Conservation (phyloP, 352 stramenopile species). For the Discostella stelligera region DNA sequence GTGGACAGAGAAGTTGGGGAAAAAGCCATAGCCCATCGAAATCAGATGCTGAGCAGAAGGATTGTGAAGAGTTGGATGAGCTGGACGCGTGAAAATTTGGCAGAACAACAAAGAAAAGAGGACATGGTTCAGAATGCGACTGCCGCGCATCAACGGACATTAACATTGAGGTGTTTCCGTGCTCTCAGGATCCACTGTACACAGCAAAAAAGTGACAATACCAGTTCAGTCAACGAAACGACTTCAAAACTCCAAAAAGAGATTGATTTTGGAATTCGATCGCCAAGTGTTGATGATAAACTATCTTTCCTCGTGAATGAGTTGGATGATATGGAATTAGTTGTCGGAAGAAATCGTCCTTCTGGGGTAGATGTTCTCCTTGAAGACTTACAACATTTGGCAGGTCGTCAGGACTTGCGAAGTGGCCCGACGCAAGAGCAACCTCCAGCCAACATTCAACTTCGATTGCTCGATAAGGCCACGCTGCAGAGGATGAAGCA, state of each 20-base stretch:
- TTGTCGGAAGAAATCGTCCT: slow-evolving; percentile 1
- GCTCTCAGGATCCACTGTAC: not conserved
- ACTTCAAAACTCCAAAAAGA: not conserved
- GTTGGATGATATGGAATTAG: slow-evolving; percentile 11
- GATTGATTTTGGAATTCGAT: not conserved
- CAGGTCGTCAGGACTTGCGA: not conserved
- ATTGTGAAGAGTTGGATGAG: not conserved
- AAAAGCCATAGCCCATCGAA: slow-evolving; percentile 5
- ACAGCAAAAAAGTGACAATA: not conserved
- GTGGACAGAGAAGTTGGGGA: not conserved
- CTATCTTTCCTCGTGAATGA: slow-evolving; percentile 1
- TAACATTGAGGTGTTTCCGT: slow-evolving; percentile 4
- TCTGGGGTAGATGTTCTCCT: slow-evolving; percentile 6
- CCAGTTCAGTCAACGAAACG: not conserved
- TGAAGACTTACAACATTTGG: not conserved
- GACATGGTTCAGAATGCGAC: not conserved
- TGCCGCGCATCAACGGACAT: not conserved
- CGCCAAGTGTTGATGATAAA: not conserved
- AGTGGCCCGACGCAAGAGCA: not conserved
- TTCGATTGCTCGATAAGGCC: slow-evolving; percentile 7
- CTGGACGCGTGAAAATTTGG: not conserved
- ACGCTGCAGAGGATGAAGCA: slow-evolving; percentile 11
- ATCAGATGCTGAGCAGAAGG: slow-evolving; percentile 3
- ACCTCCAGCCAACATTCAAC: not conserved
- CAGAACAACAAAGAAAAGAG: not conserved